Base-by-base conservation (phyloP, 768 basidiomycete species). In the Leccinum sublutescens region DNA sequence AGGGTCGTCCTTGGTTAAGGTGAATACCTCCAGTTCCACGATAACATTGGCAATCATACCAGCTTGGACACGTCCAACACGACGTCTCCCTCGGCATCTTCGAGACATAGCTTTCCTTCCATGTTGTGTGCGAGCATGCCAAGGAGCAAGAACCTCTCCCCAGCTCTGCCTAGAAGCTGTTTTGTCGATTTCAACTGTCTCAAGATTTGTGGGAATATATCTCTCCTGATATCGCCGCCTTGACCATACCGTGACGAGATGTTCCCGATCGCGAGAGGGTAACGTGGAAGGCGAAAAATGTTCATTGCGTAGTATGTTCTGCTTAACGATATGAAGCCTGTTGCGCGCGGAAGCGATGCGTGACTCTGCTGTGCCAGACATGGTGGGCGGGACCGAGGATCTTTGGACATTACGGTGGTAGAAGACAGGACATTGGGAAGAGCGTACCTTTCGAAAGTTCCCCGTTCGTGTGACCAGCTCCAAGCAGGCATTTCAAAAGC, bases 221-320 rank as follows among this genome's bases (percentile, higher is more conserved):
- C 55, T 50, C 53, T 58, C 34, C 23, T 25, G 51, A 61, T 52
- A 62, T 53, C 50, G 59, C 43, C 59, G 58, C 55, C 53, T 49
- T 62, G 58, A 57, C 61, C 85, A 64, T 68, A 93, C 93, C 62
- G 96, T 97, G 50, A 98, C 87, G 57, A 97, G 86, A 57, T 86
- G 85, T 61, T 89, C 87, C 59, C 94, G 79, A 74, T 98, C 93
- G 54, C 87, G 84, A 15, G 93, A 95, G 45, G 94, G 91, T 40
- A 98, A 75, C 0, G 94, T 95, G 6, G 96, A 96, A 3, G 97
- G 95, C 2, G 93, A 93, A 75, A 99, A 99, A 72, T 98, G 95
- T 70, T 99, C 97, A 68, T 98, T 98, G 43, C 97, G 81, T 40
- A 98, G 77, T 29, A 98, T 85, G 67, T 92, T 89, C 76, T 98